phyloP scores from a whole-genome alignment of 228 moss, liverwort and hornwort species.

The Sphagnum fallax region DNA sequence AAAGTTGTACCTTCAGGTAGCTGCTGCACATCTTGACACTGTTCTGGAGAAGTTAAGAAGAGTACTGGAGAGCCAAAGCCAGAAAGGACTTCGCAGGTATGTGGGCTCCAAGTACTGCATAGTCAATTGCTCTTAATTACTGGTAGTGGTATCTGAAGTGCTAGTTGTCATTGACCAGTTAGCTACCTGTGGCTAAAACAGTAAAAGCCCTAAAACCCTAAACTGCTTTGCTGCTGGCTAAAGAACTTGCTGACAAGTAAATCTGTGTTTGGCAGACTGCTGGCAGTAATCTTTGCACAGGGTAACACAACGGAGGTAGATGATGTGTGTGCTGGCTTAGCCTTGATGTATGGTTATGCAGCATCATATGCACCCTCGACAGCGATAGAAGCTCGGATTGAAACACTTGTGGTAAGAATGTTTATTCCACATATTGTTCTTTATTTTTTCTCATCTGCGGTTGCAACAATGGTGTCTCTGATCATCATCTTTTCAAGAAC shows the following conservation, averaged over 20 bases:
- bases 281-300: slow-evolving; percentile 69
- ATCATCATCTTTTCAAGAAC: no score
- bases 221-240: no score
- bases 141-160: not conserved
- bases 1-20: slow-evolving; percentile 52
- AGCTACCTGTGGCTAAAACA: no score
- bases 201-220: no score
- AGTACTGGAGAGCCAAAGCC: slow-evolving; percentile 74
- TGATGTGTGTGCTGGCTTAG: slow-evolving; percentile 96
- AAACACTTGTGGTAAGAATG: slow-evolving; percentile 86
- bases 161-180: no score
- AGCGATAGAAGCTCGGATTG: slow-evolving; percentile 97
- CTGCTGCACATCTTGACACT: slow-evolving; percentile 94
- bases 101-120: slow-evolving; percentile 2
- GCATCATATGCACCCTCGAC: slow-evolving; percentile 97
- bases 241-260: slow-evolving; percentile 11
- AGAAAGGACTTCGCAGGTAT: slow-evolving; percentile 76
- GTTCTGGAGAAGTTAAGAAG: slow-evolving; percentile 84
- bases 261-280: slow-evolving; percentile 40
- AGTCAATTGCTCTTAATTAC: not conserved
- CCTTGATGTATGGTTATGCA: slow-evolving; percentile 89
- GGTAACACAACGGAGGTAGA: slow-evolving; percentile 74
- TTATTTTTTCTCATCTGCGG: no score
- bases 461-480: no score
- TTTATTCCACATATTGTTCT: not conserved